Conservation (phyloP, 2,329 filamentous ascomycete species). For the Colletotrichum sp. region DNA sequence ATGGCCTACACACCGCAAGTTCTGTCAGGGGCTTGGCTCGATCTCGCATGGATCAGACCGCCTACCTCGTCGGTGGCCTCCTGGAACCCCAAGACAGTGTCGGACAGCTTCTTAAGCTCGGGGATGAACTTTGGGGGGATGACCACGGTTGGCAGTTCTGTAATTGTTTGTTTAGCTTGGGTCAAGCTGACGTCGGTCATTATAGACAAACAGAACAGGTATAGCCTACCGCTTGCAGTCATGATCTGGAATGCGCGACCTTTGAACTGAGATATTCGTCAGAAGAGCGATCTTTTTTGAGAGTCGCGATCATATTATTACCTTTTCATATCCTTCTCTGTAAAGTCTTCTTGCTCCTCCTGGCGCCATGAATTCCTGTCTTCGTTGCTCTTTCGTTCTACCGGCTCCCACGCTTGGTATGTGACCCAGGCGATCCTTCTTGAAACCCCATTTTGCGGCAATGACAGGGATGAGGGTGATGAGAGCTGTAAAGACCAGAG, state of each 20-base stretch:
- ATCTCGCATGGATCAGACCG: neutral
- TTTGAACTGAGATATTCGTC: neutral
- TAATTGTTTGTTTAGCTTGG: neutral
- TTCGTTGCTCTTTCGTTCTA: neutral
- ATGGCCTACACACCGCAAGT: neutral
- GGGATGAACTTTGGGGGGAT: neutral
- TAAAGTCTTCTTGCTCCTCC: neutral
- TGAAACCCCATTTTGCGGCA: neutral
- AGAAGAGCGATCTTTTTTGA: accelerated
- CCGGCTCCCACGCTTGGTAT: neutral
- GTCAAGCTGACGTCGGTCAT: neutral
- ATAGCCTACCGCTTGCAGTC: neutral
- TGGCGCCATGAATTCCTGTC: neutral
- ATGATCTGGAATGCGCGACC: neutral
- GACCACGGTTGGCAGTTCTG: neutral
- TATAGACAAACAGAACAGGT: too few species aligned
- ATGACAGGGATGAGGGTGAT: neutral
- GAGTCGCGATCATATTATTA: neutral
- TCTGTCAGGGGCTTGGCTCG: neutral
- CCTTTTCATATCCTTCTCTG: neutral
- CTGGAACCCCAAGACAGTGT: neutral
- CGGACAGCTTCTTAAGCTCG: neutral
- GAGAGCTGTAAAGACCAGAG: neutral
- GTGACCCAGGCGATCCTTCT: neutral
- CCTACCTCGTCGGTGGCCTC: neutral